Percentiles rank a stretch among this genome's conserved stretches.
phyloP scores from a whole-genome alignment of 2,329 filamentous ascomycete species.

The Penicillium nordicum region DNA sequence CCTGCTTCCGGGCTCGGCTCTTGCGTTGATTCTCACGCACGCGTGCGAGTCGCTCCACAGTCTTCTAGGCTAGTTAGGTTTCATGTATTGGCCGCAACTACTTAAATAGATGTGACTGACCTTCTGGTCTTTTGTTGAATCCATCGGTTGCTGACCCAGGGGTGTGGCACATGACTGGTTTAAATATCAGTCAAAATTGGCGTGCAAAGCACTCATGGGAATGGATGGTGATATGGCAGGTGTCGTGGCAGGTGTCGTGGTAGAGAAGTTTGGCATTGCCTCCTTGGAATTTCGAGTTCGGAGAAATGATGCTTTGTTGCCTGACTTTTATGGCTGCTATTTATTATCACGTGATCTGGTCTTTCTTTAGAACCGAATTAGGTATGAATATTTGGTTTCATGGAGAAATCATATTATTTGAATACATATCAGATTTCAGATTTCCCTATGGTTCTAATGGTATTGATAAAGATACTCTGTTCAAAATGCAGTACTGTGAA shows the following conservation, averaged over 20 bases:
- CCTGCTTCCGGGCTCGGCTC: slow-evolving; percentile 36
- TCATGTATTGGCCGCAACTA: not conserved
- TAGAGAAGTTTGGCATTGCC: not conserved
- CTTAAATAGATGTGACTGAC: slow-evolving; percentile 1
- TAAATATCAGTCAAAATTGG: not conserved
- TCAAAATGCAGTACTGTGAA: not conserved
- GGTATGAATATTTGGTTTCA: not conserved
- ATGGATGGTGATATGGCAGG: not conserved
- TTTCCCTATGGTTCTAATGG: not conserved
- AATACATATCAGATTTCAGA: not conserved
- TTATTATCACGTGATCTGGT: not conserved
- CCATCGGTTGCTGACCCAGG: not conserved
- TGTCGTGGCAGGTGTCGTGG: not conserved
- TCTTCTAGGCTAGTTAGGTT: slow-evolving; percentile 18
- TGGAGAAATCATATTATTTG: no score
- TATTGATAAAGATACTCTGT: not conserved
- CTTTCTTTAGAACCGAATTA: not conserved
- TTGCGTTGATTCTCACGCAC: slow-evolving; percentile 40
- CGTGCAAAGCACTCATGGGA: not conserved
- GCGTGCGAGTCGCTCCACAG: slow-evolving; percentile 38
- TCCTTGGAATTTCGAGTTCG: not conserved
- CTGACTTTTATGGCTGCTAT: not conserved
- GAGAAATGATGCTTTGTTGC: not conserved
- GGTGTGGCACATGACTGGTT: not conserved
- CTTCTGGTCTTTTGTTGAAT: slow-evolving; percentile 9